Evolutionary conservation across 352 stramenopile species (phyloP), one percentile per base, ranked within the genome.

Genomic region (Bremia lactucae): DNA sequence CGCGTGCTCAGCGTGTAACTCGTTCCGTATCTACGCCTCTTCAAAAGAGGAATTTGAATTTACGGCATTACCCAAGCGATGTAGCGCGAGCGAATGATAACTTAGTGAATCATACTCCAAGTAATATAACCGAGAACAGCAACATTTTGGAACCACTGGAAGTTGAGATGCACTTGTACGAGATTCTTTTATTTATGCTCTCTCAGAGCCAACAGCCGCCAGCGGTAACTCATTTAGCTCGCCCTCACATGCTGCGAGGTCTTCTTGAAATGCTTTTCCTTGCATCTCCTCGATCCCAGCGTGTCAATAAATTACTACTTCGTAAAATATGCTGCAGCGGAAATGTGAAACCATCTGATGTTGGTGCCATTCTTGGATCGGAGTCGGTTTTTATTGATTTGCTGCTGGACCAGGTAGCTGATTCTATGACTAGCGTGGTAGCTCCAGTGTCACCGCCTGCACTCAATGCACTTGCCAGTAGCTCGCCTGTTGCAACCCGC

Each of bases 311-410:
- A 40, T 46, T 90, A 11, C 52, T 94, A 34, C 47, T 94, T 19
- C 74, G 81, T 0, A 49, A 54, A 25, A 71, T 94, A 13, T 89
- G 78, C 39, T 72, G 64, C n/a, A 78, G 62, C 26, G 75, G 74
- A n/a, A 63, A 55, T 15, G 67, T 94, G 19, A 73, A 68, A 14
- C 81, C 81, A 8, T 56, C 49, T 20, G 62, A 85, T 28, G 72
- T 94, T 7, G 72, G 68, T 25, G 57, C 65, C 6, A 66, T 94
- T 6, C 76, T 88, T 36, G 81, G 81, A 1, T 89, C 76, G 0
- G 78, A 90, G 26, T 83, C 76, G 1, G 67, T 91, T 8, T 50
- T 94, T 9, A 65, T 90, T n/a, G 81, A 94, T 49, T 43, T 90
- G 6, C 34, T 94, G 37, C 62, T 94, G 0, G 76, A 94, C 56